Base-by-base conservation (phyloP, 306 rosid genomes). In the Acacia confusa region DNA sequence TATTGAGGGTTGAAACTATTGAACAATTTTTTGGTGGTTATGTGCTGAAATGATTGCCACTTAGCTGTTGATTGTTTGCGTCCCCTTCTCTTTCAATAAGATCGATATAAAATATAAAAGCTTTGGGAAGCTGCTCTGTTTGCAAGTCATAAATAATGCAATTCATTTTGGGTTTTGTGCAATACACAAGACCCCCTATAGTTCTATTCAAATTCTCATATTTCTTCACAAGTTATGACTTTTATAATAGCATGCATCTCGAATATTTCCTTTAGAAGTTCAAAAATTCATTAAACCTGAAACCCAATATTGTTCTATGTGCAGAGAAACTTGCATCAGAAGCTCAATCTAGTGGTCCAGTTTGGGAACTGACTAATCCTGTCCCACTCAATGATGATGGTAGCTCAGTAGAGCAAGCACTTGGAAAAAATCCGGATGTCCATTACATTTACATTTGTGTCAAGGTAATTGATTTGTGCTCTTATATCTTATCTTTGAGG, bases 361-460 rank as follows among this genome's bases (percentile, higher is more conserved):
- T 78, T 32, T 90, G 98, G 98, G 94, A 92, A 79, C 86, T 94
- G 84, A 90, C 92, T 30, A 88, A 85, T 70, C 92, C 93, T 73
- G 80, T 94, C 85, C 91, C 97, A 19, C 84, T 87, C 43, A 86
- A 92, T 85, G 81, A 86, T 24, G 94, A 89, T 75, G 94, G 86
- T 71, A 89, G 86, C 84, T 83, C 90, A 3, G 87, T 84, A 84
- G 95, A 89, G 81, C 87, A 83, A 66, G 83, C 79, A 70, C 88
- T 94, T 4, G 98, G 97, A 79, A 76, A 64, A 75, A 90, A 89
- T 76, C 89, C 91, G 15, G 95, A 94, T 63, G 92, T 94, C 64
- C 97, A 92, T 83, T 94, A 84, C 71, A 89, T 94, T 53, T 94
- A 92, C 78, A 70, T 92, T 68, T 94, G 97, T 83, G 88, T 85